phyloP scores from a whole-genome alignment of 2,329 filamentous ascomycete genomes.

The Celoporthe dispersa region DNA sequence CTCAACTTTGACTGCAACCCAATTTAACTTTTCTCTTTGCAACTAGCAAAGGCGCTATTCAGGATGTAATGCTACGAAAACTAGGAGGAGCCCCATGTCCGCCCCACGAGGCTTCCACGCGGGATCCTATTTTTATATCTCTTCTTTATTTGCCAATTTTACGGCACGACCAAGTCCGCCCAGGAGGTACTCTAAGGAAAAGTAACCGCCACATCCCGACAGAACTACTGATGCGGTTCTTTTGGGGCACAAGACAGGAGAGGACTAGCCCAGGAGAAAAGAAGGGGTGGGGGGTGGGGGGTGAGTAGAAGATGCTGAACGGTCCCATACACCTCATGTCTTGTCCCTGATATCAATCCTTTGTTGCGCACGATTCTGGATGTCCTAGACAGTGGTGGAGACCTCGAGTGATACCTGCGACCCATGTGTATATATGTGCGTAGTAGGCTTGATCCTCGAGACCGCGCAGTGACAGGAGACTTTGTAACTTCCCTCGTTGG shows the following conservation, averaged over 20 bases:
- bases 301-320: not conserved
- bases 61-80: not conserved
- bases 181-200: too few species aligned
- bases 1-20: not conserved
- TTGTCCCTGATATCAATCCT: not conserved
- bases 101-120: not conserved
- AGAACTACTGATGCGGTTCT: not conserved
- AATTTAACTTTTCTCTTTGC: not conserved
- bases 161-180: not conserved
- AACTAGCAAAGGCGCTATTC: not conserved
- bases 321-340: not conserved
- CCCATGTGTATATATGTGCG: not conserved
- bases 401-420: not conserved
- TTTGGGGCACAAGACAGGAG: not conserved
- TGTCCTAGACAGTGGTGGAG: not conserved
- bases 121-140: not conserved
- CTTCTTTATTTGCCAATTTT: not conserved
- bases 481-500: not conserved
- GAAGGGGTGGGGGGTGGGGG: too few species aligned
- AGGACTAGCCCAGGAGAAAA: not conserved
- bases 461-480: not conserved
- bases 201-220: not conserved
- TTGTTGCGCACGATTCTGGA: not conserved
- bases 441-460: not conserved
- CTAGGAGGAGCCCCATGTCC: not conserved